Conservation (phyloP, 768 basidiomycete species). For the Boletellus ananiceps region DNA sequence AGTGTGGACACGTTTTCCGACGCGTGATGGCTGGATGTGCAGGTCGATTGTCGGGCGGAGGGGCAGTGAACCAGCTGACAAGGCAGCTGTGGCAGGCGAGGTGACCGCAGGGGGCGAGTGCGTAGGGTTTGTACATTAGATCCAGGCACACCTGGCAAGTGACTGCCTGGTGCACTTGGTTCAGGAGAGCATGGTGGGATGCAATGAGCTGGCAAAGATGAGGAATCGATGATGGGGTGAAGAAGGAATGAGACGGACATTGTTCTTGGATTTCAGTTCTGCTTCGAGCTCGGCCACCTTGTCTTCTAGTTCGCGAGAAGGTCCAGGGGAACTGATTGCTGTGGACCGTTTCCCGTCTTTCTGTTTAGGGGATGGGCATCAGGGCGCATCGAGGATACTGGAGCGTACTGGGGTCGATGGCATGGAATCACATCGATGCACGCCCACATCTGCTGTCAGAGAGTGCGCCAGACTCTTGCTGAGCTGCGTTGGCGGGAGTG, state of each 20-base stretch:
- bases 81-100: slow-evolving; percentile 69
- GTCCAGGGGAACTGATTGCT: background rate
- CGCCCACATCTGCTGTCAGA: background rate
- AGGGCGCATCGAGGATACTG: background rate
- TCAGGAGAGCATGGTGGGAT: slow-evolving; percentile 51
- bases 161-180: slow-evolving; percentile 54
- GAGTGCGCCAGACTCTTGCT: background rate
- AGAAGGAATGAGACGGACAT: slow-evolving; percentile 28
- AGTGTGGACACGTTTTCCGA: slow-evolving; percentile 44
- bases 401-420: slow-evolving; percentile 15
- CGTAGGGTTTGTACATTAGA: slow-evolving; percentile 66
- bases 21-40: slow-evolving; percentile 27
- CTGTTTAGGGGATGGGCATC: slow-evolving; percentile 12
- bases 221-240: background rate
- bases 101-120: slow-evolving; percentile 73
- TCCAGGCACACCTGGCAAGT: slow-evolving; percentile 81
- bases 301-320: slow-evolving; percentile 9
- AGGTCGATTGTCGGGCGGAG: slow-evolving; percentile 27
- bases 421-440: slow-evolving; percentile 3
- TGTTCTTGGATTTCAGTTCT: slow-evolving; percentile 39
- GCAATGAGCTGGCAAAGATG: slow-evolving; percentile 39
- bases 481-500: background rate
- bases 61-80: slow-evolving; percentile 68
- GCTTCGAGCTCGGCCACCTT: slow-evolving; percentile 40
- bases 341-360: background rate